Percentiles rank a stretch among this genome's conserved stretches.
These are phyloP conservation scores for Starmerella ratchasimensis DNA, from an alignment of 805 yeast genomes.

Conservation along the genomic window DNA sequence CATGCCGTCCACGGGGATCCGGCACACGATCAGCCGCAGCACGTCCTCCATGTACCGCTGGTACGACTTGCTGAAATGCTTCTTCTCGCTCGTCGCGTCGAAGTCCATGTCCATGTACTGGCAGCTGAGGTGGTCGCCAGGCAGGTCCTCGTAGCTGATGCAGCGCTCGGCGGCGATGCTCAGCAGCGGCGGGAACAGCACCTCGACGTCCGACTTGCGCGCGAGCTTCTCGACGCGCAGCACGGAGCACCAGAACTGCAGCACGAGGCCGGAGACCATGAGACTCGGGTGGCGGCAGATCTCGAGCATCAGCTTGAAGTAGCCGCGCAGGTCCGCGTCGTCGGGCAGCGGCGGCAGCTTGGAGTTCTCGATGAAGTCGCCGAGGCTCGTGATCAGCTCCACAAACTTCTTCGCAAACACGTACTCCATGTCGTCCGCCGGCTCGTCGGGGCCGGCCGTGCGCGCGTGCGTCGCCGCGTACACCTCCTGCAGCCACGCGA, in stretches of 20 bases:
- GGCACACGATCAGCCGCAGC: conserved; percentile 74
- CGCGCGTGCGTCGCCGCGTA: conserved; percentile 27
- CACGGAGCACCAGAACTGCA: conserved; percentile 90
- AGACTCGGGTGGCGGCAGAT: conserved; percentile 77
- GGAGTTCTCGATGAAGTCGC: conserved; percentile 47
- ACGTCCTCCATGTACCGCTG: conserved; percentile 80
- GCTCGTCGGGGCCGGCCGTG: conserved; percentile 34
- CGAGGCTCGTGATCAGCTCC: conserved; percentile 79
- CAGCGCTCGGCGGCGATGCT: conserved; percentile 68
- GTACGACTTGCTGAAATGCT: conserved; percentile 64
- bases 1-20: conserved; percentile 67
- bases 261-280: conserved; percentile 76
- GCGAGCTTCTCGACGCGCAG: conserved; percentile 61
- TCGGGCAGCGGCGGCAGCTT: conserved; percentile 32
- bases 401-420: conserved; percentile 78
- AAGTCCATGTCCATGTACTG: conserved; percentile 71
- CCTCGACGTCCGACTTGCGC: conserved; percentile 30
- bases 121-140: conserved; percentile 50
- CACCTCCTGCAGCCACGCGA: conserved; percentile 50
- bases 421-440: conserved; percentile 61
- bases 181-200: conserved; percentile 51
- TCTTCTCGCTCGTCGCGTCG: conserved; percentile 70
- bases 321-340: conserved; percentile 49
- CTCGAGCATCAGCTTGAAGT: conserved; percentile 58
- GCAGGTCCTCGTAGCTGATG: conserved; percentile 54